Base-by-base conservation (phyloP, 345 rosid species). In the Murraya koenigii region DNA sequence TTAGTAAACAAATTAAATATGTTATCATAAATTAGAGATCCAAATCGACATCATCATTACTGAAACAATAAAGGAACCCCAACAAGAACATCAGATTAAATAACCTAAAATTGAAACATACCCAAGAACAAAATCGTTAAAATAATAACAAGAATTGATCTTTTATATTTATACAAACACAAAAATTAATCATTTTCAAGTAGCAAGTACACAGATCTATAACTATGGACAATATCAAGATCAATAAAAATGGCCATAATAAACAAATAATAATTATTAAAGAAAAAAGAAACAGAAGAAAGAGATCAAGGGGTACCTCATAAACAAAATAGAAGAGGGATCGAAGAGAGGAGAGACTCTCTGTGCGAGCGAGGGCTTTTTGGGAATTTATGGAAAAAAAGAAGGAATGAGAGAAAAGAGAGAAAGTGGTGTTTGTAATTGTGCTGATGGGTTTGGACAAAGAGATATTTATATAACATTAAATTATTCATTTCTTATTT, bases 241-340 rank as follows among this genome's bases (percentile, higher is more conserved):
- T 38, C 39, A 69, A 66, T 0, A 58, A 39, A 4, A 25, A 38
- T 52, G 22, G 17, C 20, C 17, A 52, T 15, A 49, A 49, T 19
- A 17, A 52, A 52, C 49, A 17, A 52, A 52, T 52, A 52, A 52
- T 17, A 17, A 17, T 17, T 44, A 44, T 3, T 44, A 10, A 33
- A 23, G 1, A 72, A 49, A n/a, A 9, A 22, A 15, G 28, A 54
- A 44, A 65, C 52, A 15, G 35, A 22, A 11, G 55, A 77, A 55
- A 41, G 35, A 63, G 49, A 36, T 30, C 38, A 20, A 33, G 71
- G 55, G 23, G n/a, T 54, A 86, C 88, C 88, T 86, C 88, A 86
- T 86, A 86, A 86, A 86, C 88, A 83, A 77, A 81, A 77, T 72
- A 41, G 86, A 81, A 28, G 74, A 25, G 38, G 71, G 54, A 77